Evolutionary conservation across 2,329 filamentous ascomycete genomes (phyloP).

Genomic region (Botrytis fabae): DNA sequence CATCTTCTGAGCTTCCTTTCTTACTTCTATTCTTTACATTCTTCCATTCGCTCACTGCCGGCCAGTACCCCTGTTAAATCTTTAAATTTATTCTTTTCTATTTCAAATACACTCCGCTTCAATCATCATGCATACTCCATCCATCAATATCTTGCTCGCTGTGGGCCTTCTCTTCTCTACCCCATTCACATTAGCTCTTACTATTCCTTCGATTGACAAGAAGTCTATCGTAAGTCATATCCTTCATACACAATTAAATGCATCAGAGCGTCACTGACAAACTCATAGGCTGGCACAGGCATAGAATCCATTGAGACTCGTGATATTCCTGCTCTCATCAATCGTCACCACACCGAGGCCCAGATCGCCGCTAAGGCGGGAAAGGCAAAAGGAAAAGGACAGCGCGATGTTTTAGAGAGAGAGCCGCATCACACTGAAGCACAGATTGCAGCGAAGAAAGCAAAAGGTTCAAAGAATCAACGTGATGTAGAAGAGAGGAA

Average conservation of each 20-base stretch:
- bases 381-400: neutral
- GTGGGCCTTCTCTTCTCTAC: constrained; percentile 37
- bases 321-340: constrained; percentile 18
- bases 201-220: constrained; percentile 28
- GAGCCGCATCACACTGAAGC: constrained; percentile 30
- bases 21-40: neutral
- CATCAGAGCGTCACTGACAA: neutral
- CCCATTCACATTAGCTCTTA: constrained; percentile 32
- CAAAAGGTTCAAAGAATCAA: constrained; percentile 20
- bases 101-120: constrained; percentile 30
- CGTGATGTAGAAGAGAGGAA: constrained; percentile 26
- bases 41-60: constrained; percentile 16
- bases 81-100: constrained; percentile 24
- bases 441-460: constrained; percentile 26
- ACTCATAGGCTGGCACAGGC: neutral
- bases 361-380: constrained; percentile 28
- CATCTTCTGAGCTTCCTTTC: neutral
- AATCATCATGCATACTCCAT: constrained; percentile 37
- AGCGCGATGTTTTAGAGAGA: neutral
- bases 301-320: constrained; percentile 14
- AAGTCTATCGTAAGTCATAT: constrained; percentile 26
- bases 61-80: neutral
- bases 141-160: constrained; percentile 34
- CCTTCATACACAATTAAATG: neutral
- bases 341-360: constrained; percentile 28